Evolutionary conservation across 2,329 filamentous ascomycete species (phyloP).

Genomic region (Herpomyces periplanetae): DNA sequence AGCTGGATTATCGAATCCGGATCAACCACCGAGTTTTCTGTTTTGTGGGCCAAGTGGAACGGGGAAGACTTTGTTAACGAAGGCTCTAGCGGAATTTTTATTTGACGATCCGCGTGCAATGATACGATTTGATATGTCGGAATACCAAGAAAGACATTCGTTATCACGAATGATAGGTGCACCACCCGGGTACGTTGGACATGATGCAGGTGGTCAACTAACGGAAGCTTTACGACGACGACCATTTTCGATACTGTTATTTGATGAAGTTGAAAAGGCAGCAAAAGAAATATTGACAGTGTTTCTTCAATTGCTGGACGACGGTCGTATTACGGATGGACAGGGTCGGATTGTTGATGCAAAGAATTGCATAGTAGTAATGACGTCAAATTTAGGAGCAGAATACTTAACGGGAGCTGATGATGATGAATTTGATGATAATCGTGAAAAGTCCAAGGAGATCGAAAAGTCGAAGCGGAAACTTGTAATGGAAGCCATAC

Average conservation of each 20-base stretch:
- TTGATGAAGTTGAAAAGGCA: slow-evolving; percentile 93
- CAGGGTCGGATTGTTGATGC: slow-evolving; percentile 83
- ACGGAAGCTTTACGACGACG: slow-evolving; percentile 74
- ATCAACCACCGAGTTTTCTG: slow-evolving; percentile 84
- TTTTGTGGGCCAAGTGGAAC: slow-evolving; percentile 96
- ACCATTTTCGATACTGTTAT: slow-evolving; percentile 86
- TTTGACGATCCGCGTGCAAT: slow-evolving; percentile 91
- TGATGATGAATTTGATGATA: slow-evolving; percentile 38
- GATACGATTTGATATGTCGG: slow-evolving; percentile 98
- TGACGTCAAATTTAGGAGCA: slow-evolving; percentile 89
- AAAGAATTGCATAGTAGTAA: slow-evolving; percentile 92
- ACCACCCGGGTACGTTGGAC: slow-evolving; percentile 79
- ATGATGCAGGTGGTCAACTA: slow-evolving; percentile 76
- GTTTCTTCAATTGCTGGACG: slow-evolving; percentile 94
- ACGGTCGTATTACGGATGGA: slow-evolving; percentile 87
- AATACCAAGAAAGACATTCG: slow-evolving; percentile 88
- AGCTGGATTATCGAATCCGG: slow-evolving; percentile 73
- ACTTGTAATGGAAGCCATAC: slow-evolving; percentile 55
- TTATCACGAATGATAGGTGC: slow-evolving; percentile 92
- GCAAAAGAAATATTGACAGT: slow-evolving; percentile 92
- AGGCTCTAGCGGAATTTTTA: slow-evolving; percentile 81
- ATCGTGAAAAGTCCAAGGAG: too few species aligned
- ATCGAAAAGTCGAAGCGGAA: slow-evolving; percentile 58
- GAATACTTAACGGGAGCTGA: slow-evolving; percentile 50
- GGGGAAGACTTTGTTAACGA: slow-evolving; percentile 84